A percentile compares a stretch with the other conserved stretches of the same genome.
These are phyloP conservation scores for Triangularia setosa DNA, from an alignment of 2,329 filamentous ascomycete species.

Conservation along the genomic window DNA sequence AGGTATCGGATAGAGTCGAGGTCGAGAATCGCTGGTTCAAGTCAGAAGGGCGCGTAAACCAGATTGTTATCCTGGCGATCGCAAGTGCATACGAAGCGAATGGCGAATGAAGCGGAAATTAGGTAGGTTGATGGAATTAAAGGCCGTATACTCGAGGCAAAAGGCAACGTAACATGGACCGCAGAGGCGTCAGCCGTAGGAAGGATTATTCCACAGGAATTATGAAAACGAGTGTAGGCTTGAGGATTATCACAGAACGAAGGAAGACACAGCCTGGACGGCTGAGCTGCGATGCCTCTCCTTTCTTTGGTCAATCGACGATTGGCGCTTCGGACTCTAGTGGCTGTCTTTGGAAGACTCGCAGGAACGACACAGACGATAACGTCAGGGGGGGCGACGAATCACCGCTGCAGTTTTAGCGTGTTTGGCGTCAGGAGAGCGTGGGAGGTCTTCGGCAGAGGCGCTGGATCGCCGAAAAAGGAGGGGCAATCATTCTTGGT, in stretches of 20 bases:
- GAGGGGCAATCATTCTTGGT: conserved; percentile 1
- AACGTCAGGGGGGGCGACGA: conserved; percentile 21
- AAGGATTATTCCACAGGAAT: no score
- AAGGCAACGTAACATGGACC: conserved; percentile 4
- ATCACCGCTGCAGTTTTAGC: conserved; percentile 19
- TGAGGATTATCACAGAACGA: conserved; percentile 21
- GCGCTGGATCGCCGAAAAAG: conserved; percentile 9
- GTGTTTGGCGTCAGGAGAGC: conserved; percentile 8
- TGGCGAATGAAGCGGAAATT: not conserved
- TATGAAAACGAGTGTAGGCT: conserved; percentile 20
- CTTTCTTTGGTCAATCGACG: conserved; percentile 7
- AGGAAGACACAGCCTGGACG: conserved; percentile 22
- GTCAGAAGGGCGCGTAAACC: not conserved
- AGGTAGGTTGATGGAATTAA: conserved; percentile 4
- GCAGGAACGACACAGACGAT: conserved; percentile 15
- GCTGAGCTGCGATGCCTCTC: conserved; percentile 20
- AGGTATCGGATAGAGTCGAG: not conserved
- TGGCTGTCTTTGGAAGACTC: conserved; percentile 2
- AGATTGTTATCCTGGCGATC: not conserved
- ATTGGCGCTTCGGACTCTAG: conserved; percentile 5
- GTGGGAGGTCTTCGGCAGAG: not conserved
- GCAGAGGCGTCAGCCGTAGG: conserved; percentile 5
- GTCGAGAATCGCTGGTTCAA: not conserved
- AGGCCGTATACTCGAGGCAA: not conserved
- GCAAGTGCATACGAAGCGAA: not conserved